Percentiles rank a stretch among this genome's conserved stretches.
These are phyloP conservation scores for Angophora floribunda DNA, from an alignment of 345 rosid species.

Conservation along the genomic window DNA sequence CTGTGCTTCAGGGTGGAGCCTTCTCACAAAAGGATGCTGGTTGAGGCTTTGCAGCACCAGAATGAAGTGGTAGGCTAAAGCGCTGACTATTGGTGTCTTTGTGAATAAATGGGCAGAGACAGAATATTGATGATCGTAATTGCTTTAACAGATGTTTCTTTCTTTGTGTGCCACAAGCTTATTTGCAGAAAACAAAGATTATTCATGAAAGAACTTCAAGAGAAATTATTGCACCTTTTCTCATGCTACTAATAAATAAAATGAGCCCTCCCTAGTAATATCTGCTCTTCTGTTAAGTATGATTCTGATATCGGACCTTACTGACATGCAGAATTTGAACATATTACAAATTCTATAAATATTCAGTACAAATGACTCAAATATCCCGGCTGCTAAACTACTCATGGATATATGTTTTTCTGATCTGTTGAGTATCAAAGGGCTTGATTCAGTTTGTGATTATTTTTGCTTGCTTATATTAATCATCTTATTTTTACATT, in stretches of 20 bases:
- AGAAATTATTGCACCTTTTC: neutral
- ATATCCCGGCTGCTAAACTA: neutral
- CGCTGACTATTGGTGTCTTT: neutral
- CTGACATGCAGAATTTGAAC: neutral
- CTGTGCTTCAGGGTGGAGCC: conserved; percentile 76
- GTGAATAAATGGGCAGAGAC: neutral
- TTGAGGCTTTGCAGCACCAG: conserved; percentile 92
- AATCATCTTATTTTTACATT: neutral
- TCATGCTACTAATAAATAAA: neutral
- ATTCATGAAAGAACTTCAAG: neutral
- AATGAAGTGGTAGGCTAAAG: conserved; percentile 80
- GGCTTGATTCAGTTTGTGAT: neutral
- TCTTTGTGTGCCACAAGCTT: neutral
- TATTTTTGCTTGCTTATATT: neutral
- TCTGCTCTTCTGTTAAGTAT: neutral
- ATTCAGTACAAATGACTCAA: neutral
- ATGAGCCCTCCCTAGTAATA: neutral
- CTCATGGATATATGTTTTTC: neutral
- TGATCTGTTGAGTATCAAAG: neutral
- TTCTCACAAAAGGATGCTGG: conserved; percentile 96
- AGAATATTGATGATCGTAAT: neutral
- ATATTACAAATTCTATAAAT: neutral
- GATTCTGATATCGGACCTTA: neutral
- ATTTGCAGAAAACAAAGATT: neutral
- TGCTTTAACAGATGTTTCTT: neutral